Conservation (phyloP, 2,329 filamentous ascomycete genomes). For the Claviceps fusiformis region DNA sequence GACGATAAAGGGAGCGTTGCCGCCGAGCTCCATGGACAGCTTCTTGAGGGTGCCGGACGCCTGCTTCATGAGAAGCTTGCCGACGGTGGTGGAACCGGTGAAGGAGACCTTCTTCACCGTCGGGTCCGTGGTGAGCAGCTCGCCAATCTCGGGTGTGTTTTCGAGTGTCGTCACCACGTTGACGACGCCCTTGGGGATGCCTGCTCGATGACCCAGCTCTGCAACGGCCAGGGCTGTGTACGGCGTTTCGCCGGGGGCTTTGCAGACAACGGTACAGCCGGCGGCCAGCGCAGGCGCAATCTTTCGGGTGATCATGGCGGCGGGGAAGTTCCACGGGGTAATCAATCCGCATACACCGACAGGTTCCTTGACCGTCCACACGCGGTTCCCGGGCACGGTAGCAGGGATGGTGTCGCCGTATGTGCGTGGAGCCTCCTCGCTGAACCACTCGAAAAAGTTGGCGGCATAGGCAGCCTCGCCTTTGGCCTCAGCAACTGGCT, state of each 20-base stretch:
- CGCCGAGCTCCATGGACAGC: constrained; percentile 77
- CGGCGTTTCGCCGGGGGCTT: constrained; percentile 84
- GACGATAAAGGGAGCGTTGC: constrained; percentile 91
- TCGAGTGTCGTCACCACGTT: constrained; percentile 72
- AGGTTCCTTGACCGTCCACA: constrained; percentile 69
- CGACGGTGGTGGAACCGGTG: constrained; percentile 63
- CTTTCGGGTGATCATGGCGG: constrained; percentile 62
- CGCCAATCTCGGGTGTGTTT: constrained; percentile 70
- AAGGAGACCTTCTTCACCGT: constrained; percentile 84
- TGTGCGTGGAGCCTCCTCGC: constrained; percentile 59
- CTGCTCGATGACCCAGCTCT: constrained; percentile 74
- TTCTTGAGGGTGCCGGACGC: constrained; percentile 72
- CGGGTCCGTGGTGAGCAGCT: constrained; percentile 56
- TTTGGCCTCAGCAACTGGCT: constrained; percentile 62
- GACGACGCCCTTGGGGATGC: constrained; percentile 79
- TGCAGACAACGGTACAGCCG: constrained; percentile 89
- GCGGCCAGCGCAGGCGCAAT: constrained; percentile 68
- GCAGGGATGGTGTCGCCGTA: constrained; percentile 67
- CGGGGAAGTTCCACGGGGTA: constrained; percentile 79
- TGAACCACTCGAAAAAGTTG: constrained; percentile 70
- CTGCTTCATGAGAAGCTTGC: constrained; percentile 78
- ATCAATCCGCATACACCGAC: constrained; percentile 74
- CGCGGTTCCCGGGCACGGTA: constrained; percentile 55
- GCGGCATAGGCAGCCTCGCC: constrained; percentile 62
- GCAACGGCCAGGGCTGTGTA: constrained; percentile 80